These are phyloP conservation scores for Cercospora sp. DNA, from an alignment of 2,329 filamentous ascomycete species.

Conservation along the genomic window DNA sequence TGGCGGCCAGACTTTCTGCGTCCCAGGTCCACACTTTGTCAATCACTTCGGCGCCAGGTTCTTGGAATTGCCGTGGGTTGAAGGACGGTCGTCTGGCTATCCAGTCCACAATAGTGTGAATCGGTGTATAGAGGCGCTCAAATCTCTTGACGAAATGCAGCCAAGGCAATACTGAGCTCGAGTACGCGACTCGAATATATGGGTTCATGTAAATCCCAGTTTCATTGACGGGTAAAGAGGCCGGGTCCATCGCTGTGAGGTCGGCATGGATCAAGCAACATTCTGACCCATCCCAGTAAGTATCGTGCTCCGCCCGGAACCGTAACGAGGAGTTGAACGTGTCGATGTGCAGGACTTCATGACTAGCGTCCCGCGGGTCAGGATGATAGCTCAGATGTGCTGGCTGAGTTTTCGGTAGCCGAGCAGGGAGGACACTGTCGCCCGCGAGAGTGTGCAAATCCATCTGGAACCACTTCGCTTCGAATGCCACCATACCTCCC, in stretches of 20 bases:
- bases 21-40: slow-evolving; percentile 56
- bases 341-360: slow-evolving; percentile 10
- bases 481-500: slow-evolving; percentile 73
- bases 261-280: slow-evolving; percentile 53
- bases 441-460: slow-evolving; percentile 7
- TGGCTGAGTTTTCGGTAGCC: slow-evolving; percentile 7
- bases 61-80: slow-evolving; percentile 63
- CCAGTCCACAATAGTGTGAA: slow-evolving; percentile 59
- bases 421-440: neutral
- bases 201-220: slow-evolving; percentile 73
- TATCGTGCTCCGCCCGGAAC: slow-evolving; percentile 47
- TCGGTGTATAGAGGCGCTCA: slow-evolving; percentile 63
- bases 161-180: slow-evolving; percentile 57
- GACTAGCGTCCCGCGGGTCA: slow-evolving; percentile 15
- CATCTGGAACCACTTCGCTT: slow-evolving; percentile 60
- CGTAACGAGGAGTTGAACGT: slow-evolving; percentile 42
- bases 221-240: slow-evolving; percentile 37
- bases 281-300: slow-evolving; percentile 51
- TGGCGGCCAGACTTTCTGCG: slow-evolving; percentile 32
- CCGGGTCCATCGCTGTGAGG: slow-evolving; percentile 37
- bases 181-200: slow-evolving; percentile 71
- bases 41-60: slow-evolving; percentile 56
- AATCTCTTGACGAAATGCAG: slow-evolving; percentile 62
- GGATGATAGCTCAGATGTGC: slow-evolving; percentile 13
- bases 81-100: slow-evolving; percentile 58